Percentiles rank a stretch among this genome's conserved stretches.
Conservation (phyloP, 495 filamentous ascomycete species). For the Podospora sp. region DNA sequence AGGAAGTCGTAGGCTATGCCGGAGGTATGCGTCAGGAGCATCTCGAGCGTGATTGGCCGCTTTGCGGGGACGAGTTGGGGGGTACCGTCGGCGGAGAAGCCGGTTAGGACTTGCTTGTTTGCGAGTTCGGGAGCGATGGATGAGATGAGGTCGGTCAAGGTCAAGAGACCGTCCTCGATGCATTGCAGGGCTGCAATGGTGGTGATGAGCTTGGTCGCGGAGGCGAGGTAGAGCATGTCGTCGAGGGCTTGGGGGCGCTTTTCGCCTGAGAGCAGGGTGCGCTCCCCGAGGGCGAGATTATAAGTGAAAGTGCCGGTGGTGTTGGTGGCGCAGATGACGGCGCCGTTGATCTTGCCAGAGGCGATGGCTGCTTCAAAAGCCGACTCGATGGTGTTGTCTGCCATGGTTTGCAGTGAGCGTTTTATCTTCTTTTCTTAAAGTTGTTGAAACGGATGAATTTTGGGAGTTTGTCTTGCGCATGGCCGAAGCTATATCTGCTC, state of each 20-base stretch:
- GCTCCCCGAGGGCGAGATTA: conserved; percentile 27
- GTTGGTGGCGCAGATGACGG: conserved; percentile 33
- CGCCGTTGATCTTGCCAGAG: conserved; percentile 32
- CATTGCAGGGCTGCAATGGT: conserved; percentile 51
- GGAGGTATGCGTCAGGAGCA: conserved; percentile 32
- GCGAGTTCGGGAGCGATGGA: conserved; percentile 46
- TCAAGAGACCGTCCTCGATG: conserved; percentile 50
- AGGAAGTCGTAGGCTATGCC: conserved; percentile 32
- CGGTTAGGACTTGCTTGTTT: conserved; percentile 43
- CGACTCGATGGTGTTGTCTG: conserved; percentile 27
- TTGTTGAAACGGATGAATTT: no score
- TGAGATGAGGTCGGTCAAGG: conserved; percentile 45
- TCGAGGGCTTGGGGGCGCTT: conserved; percentile 39
- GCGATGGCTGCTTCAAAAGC: conserved; percentile 31
- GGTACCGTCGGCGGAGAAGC: conserved; percentile 38
- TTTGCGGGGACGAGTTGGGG: conserved; percentile 30
- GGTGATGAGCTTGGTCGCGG: conserved; percentile 60
- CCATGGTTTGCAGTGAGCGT: not conserved
- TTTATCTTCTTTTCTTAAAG: no score
- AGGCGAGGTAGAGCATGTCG: conserved; percentile 45
- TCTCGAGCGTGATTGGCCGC: conserved; percentile 32
- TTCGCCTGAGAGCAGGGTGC: conserved; percentile 44
- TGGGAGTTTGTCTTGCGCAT: no score
- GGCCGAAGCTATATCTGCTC: no score
- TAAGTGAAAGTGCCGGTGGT: conserved; percentile 27